phyloP scores from a whole-genome alignment of 805 yeast genomes.

The Kluyveromyces dobzhanskii region DNA sequence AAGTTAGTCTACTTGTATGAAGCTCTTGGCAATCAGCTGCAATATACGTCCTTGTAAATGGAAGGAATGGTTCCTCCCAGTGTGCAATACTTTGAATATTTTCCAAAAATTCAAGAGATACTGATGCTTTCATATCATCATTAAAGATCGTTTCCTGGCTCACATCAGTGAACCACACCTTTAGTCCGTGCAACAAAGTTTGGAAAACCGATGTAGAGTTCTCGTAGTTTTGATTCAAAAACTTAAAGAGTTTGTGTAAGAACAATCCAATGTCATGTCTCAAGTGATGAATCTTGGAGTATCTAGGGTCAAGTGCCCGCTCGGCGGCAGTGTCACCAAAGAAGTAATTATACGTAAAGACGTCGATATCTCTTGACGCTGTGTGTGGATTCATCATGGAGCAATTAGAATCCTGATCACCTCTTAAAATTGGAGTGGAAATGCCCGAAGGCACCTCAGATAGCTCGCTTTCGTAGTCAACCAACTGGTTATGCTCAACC shows the following conservation, averaged over 20 bases:
- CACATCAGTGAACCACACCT: slow-evolving; percentile 74
- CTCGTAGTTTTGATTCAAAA: slow-evolving; percentile 40
- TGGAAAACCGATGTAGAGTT: slow-evolving; percentile 60
- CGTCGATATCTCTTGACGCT: slow-evolving; percentile 50
- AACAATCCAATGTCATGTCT: slow-evolving; percentile 53
- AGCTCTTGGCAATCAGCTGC: slow-evolving; percentile 66
- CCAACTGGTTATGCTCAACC: background rate
- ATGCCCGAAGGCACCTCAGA: slow-evolving; percentile 34
- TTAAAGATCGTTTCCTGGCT: slow-evolving; percentile 63
- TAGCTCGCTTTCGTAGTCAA: slow-evolving; percentile 30
- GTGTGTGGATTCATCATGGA: slow-evolving; percentile 47
- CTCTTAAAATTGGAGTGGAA: slow-evolving; percentile 30
- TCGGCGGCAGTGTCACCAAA: slow-evolving; percentile 49
- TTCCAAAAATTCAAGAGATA: slow-evolving; percentile 48
- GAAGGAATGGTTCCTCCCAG: slow-evolving; percentile 41
- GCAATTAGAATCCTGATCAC: slow-evolving; percentile 22
- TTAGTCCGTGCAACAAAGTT: slow-evolving; percentile 52
- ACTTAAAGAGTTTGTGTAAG: slow-evolving; percentile 48
- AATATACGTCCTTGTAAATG: slow-evolving; percentile 64
- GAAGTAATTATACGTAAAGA: slow-evolving; percentile 56
- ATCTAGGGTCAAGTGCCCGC: slow-evolving; percentile 35
- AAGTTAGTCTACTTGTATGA: slow-evolving; percentile 64
- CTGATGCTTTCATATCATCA: slow-evolving; percentile 42
- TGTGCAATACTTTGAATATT: slow-evolving; percentile 57
- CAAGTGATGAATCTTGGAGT: slow-evolving; percentile 47